Evolutionary conservation across 1,284 basidiomycete genomes (phyloP), one percentile per base, ranked within the genome.

Genomic region (Ceratobasidium sp.): DNA sequence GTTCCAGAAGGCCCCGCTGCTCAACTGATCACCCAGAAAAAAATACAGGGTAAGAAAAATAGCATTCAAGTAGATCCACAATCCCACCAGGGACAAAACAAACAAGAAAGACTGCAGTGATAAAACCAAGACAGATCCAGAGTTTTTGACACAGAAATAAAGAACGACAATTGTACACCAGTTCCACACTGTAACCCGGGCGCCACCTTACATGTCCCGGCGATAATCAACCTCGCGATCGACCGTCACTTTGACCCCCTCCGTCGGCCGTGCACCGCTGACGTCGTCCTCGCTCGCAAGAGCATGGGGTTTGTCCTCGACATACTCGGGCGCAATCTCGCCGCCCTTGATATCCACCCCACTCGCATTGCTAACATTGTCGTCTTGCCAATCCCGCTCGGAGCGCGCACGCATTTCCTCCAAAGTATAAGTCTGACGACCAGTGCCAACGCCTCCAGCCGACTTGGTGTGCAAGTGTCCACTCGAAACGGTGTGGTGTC

Each of bases 371-470:
- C 70, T 69, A 12, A 56, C 49, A 6, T 25, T 54, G 32, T 72
- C 67, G 38, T 68, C 72, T 15, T 67, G 43, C 71, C 72, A 73
- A 15, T 74, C 75, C 25, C 76, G 76, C 56, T 77, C 57, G n/a
- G 73, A 72, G 79, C 88, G 89, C 74, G 79, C 78, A 64, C 82
- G 81, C 74, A 89, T 86, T 55, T 86, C 83, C 69, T 85, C 85
- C 69, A 91, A 84, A n/a, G 86, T 88, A 72, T 85, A 89, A 1
- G 86, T 87, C 74, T 84, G 80, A 15, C 77, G 79, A 17, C 77
- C 78, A 65, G 52, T 43, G 31, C 65, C 65, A 3, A 55, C 55
- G 22, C 53, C 65, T 13, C 42, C 40, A 17, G 8, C 25, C 22
- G 43, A 56, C 32, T 55, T 68, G 20, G 65, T 57, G 4, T 55